Conservation (phyloP, 345 rosid species). For the Psidium friedrichsthalianum region DNA sequence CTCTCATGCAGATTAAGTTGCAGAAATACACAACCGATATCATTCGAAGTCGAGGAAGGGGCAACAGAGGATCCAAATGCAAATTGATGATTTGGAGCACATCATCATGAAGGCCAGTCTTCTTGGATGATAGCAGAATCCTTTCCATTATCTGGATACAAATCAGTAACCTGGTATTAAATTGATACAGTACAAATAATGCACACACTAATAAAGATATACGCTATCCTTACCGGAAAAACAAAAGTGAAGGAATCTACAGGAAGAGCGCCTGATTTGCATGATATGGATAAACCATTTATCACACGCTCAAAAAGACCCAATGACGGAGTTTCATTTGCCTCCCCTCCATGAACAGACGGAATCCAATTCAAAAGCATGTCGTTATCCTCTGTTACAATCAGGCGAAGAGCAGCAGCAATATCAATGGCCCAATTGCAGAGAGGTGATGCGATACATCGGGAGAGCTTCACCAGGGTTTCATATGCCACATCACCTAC, state of each 20-base stretch:
- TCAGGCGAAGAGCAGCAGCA: constrained; percentile 83
- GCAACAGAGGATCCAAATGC: constrained; percentile 89
- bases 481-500: constrained; percentile 72
- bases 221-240: constrained; percentile 58
- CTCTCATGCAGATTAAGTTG: neutral
- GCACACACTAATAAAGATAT: neutral
- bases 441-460: constrained; percentile 72
- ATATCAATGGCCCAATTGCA: constrained; percentile 93
- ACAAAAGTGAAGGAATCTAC: constrained; percentile 89
- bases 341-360: constrained; percentile 35
- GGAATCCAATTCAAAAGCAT: constrained; percentile 39
- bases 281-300: constrained; percentile 53
- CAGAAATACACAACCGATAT: constrained; percentile 49
- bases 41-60: constrained; percentile 93
- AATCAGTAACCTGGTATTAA: constrained; percentile 2
- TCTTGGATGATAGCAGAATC: constrained; percentile 60
- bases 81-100: constrained; percentile 70
- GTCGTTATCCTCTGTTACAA: constrained; percentile 44
- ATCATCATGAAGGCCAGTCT: constrained; percentile 74
- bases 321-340: constrained; percentile 29
- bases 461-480: constrained; percentile 72
- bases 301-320: constrained; percentile 81
- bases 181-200: neutral
- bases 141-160: constrained; percentile 74
- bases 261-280: constrained; percentile 90